Conservation (phyloP, 2,329 filamentous ascomycete species). For the Myriosclerotinia curreyana region DNA sequence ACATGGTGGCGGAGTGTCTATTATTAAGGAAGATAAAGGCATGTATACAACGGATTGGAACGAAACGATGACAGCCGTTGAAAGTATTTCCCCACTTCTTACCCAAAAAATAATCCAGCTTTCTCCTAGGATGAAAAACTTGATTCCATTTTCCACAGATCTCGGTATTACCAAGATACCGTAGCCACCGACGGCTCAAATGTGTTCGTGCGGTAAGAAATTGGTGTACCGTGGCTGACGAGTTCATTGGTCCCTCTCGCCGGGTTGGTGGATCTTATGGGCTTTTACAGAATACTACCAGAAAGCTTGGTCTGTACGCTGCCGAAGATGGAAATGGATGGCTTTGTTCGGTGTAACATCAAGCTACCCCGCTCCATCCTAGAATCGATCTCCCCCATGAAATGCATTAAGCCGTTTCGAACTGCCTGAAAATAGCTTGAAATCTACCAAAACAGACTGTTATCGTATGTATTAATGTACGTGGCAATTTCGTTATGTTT, state of each 20-base stretch:
- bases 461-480: not conserved
- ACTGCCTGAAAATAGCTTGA: not conserved
- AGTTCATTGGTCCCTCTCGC: slow-evolving; percentile 19
- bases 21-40: not conserved
- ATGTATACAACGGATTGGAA: not conserved
- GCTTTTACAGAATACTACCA: slow-evolving; percentile 11
- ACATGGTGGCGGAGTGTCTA: not conserved
- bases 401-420: not conserved
- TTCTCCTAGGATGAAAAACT: not conserved
- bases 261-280: slow-evolving; percentile 20
- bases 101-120: not conserved
- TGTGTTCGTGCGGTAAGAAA: not conserved
- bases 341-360: slow-evolving; percentile 12
- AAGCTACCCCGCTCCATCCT: slow-evolving; percentile 7
- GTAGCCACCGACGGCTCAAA: slow-evolving; percentile 5
- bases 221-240: slow-evolving; percentile 5
- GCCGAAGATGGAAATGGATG: slow-evolving; percentile 14
- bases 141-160: slow-evolving; percentile 9
- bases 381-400: not conserved
- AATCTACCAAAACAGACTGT: not conserved
- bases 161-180: slow-evolving; percentile 10
- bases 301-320: slow-evolving; percentile 19
- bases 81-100: not conserved
- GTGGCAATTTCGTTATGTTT: not conserved
- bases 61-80: slow-evolving; percentile 5